Percentiles rank a stretch among this genome's conserved stretches.
These are phyloP conservation scores for Eucalyptus decipiens DNA, from an alignment of 345 rosid species.

Conservation along the genomic window DNA sequence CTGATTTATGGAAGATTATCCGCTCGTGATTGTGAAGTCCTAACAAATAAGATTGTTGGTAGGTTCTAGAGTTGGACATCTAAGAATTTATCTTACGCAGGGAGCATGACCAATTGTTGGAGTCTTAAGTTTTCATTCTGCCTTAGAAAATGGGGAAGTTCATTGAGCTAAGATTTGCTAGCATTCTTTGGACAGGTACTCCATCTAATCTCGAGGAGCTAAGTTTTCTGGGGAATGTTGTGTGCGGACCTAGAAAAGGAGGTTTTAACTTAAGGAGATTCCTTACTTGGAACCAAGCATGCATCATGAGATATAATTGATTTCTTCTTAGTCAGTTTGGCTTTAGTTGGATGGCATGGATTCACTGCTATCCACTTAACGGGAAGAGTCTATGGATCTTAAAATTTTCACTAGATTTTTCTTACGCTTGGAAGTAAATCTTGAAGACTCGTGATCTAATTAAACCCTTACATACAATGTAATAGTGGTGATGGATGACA, in stretches of 20 bases:
- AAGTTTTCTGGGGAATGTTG: background rate
- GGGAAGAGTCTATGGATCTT: background rate
- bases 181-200: background rate
- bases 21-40: background rate
- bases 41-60: background rate
- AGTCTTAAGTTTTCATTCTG: background rate
- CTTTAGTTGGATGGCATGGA: background rate
- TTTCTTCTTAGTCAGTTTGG: background rate
- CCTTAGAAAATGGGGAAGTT: background rate
- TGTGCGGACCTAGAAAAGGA: background rate
- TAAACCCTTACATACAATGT: background rate
- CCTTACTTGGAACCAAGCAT: background rate
- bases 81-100: background rate
- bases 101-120: background rate
- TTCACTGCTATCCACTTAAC: background rate
- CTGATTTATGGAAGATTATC: background rate
- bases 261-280: background rate
- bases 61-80: background rate
- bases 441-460: background rate
- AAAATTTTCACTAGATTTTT: background rate
- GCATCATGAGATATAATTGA: background rate
- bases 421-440: background rate
- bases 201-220: background rate
- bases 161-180: background rate
- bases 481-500: background rate